Evolutionary conservation across 768 basidiomycete species (phyloP).

Genomic region (Amanita inopinata): DNA sequence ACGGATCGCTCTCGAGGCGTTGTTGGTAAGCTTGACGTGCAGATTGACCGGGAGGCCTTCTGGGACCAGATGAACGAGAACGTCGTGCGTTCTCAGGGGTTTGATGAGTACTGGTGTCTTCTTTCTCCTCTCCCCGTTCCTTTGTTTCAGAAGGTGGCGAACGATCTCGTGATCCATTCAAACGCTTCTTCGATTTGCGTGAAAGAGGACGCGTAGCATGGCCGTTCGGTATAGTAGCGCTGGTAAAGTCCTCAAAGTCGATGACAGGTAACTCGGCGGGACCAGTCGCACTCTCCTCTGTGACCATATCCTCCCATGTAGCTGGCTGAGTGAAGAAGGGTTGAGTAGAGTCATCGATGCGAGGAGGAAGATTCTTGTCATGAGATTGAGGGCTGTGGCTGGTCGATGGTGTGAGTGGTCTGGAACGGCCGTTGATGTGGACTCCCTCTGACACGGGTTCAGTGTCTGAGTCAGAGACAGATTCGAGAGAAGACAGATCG

Average conservation of each 20-base stretch:
- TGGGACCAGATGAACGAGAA: constrained; percentile 16
- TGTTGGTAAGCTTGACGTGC: constrained; percentile 84
- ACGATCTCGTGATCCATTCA: constrained; percentile 6
- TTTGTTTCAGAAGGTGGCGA: constrained; percentile 3
- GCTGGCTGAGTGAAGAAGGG: constrained; percentile 47
- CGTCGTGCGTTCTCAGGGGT: constrained; percentile 28
- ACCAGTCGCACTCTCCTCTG: constrained; percentile 56
- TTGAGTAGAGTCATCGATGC: constrained; percentile 23
- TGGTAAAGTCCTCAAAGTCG: constrained; percentile 63
- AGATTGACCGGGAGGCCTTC: constrained; percentile 40
- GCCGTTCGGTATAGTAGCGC: constrained; percentile 21
- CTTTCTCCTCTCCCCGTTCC: constrained; percentile 18
- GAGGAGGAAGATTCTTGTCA: constrained; percentile 19
- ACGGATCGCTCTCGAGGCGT: constrained; percentile 74
- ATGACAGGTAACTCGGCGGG: constrained; percentile 67
- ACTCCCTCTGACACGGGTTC: constrained; percentile 62
- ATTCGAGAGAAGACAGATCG: constrained; percentile 47
- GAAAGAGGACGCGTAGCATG: constrained; percentile 16
- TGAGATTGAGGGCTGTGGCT: constrained; percentile 48
- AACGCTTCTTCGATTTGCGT: constrained; percentile 32
- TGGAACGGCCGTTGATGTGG: constrained; percentile 34
- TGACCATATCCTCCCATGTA: constrained; percentile 83
- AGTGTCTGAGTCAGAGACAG: constrained; percentile 60
- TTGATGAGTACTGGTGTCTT: constrained; percentile 19
- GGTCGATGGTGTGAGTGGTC: constrained; percentile 45